Base-by-base conservation (phyloP, 371 early-diverging fungal species). In the Rhizopus delemar region DNA sequence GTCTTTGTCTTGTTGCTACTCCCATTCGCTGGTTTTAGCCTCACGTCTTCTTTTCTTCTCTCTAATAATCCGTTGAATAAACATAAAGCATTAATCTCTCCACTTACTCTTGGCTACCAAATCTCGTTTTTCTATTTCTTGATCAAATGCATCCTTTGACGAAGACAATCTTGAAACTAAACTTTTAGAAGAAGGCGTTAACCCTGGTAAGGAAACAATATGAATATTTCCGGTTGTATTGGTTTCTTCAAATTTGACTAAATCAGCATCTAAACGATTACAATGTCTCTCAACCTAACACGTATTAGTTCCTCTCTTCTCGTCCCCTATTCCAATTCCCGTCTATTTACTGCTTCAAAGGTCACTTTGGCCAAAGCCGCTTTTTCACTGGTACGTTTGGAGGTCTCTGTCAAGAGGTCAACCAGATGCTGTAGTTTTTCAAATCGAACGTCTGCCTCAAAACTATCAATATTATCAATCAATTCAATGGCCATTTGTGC, bases 341-440 rank as follows among this genome's bases (percentile, higher is more conserved):
- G 2, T 77, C 93, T 95, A 31, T 51, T 46, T 62, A 66, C 66
- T 43, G 92, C 82, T 62, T 97, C 95, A 63, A 92, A 96, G 0
- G 96, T 95, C 39, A 93, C 88, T 41, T 90, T 88, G 3, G 97
- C 97, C 32, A 97, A 63, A 0, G 91, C 86, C 0, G 95, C 93
- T 53, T 96, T 97, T 53, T 96, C 95, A 65, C 94, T 94, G 29
- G 92, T 92, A 57, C 95, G 87, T 62, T 92, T 89, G 16, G 92
- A 71, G n/a, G 88, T 86, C 29, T 90, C 90, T 11, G 74, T 76
- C 39, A 92, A 76, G 29, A 84, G 56, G 16, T 69, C 78, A 41
- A 77, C 73, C 41, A 96, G 69, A 7, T 76, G 71, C 58, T 82
- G 78, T 45, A 96, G 71, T 41, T 81, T 68, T 50, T 78, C 78